phyloP scores from a whole-genome alignment of 305 asterid species.

The Fraxinus floribunda region DNA sequence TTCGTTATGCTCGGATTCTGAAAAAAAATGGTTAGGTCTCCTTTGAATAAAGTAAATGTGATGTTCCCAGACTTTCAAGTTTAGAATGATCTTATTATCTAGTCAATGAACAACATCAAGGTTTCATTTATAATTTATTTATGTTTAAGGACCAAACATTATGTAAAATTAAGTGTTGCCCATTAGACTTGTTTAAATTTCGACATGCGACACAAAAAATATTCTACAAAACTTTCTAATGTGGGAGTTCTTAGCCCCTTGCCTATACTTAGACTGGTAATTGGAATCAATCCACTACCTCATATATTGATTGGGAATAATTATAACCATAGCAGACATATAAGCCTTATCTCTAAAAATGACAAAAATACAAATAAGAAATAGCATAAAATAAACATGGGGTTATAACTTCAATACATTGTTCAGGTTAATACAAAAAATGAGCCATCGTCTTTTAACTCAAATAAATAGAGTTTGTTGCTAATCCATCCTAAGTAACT shows the following conservation, averaged over 20 bases:
- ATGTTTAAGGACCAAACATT: background rate
- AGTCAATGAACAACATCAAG: background rate
- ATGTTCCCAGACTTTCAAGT: background rate
- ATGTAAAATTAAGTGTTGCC: background rate
- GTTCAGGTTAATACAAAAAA: background rate
- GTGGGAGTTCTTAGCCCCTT: background rate
- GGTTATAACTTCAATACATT: background rate
- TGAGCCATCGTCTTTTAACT: background rate
- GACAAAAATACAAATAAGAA: background rate
- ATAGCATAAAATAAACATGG: background rate
- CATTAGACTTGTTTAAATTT: background rate
- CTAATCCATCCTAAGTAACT: background rate
- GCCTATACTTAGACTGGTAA: no score
- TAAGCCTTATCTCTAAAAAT: background rate
- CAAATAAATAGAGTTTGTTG: background rate
- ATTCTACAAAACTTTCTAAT: background rate
- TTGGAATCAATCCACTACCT: background rate
- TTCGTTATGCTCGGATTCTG: slow-evolving; percentile 11
- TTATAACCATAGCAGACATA: background rate
- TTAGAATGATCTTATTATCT: background rate
- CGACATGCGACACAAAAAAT: background rate
- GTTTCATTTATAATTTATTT: background rate
- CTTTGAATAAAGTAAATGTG: background rate
- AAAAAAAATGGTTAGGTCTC: background rate
- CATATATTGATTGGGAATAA: background rate